phyloP scores from a whole-genome alignment of 2,329 filamentous ascomycete genomes.

The Claviceps paspali region DNA sequence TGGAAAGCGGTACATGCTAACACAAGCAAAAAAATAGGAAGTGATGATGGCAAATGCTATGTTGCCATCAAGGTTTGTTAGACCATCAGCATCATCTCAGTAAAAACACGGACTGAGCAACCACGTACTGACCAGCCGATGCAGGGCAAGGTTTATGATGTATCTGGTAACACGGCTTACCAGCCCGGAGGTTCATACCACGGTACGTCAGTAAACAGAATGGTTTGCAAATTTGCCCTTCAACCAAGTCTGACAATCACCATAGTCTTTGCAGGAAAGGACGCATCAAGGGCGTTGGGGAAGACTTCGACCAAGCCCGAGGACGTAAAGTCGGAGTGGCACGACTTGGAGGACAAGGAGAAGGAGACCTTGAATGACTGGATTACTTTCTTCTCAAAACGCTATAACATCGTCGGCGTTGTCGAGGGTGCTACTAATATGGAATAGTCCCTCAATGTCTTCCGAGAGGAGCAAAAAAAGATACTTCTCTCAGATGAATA shows the following conservation, averaged over 20 bases:
- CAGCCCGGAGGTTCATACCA: constrained; percentile 69
- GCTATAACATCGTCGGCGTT: constrained; percentile 77
- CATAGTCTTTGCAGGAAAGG: constrained; percentile 86
- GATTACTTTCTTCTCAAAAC: constrained; percentile 91
- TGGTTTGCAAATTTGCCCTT: background rate
- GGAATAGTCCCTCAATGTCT: constrained; percentile 16
- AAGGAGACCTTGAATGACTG: constrained; percentile 78
- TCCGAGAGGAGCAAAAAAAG: background rate
- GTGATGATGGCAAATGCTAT: constrained; percentile 48
- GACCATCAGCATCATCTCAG: background rate
- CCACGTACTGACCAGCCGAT: constrained; percentile 3
- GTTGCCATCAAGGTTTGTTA: constrained; percentile 52
- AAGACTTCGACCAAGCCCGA: constrained; percentile 74
- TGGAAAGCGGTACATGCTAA: background rate
- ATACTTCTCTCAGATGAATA: background rate
- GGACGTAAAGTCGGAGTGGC: constrained; percentile 71
- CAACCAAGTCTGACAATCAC: background rate
- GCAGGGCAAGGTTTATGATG: constrained; percentile 86
- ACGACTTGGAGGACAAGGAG: constrained; percentile 70
- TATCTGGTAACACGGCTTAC: constrained; percentile 79
- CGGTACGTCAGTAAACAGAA: constrained; percentile 38
- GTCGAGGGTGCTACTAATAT: constrained; percentile 46
- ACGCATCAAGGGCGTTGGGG: constrained; percentile 82
- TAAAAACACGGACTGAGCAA: background rate
- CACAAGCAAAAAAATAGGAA: constrained; percentile 31